phyloP scores from a whole-genome alignment of 2,329 filamentous ascomycete genomes.

The Chrysosporium keratinophilum region DNA sequence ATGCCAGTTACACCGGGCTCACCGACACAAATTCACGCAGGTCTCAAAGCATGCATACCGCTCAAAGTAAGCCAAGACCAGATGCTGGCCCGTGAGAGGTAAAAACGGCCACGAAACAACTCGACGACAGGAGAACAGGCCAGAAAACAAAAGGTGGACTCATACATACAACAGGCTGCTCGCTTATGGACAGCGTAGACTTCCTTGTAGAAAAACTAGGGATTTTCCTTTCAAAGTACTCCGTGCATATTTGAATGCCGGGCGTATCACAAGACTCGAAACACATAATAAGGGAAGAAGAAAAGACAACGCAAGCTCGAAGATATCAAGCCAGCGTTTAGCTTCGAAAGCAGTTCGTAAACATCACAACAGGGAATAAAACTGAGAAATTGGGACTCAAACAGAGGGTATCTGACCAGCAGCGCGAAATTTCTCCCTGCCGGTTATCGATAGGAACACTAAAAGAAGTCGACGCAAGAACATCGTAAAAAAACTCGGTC shows the following conservation, averaged over 20 bases:
- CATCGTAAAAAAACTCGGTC: not conserved
- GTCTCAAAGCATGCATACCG: not conserved
- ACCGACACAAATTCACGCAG: not conserved
- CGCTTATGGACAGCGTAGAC: not conserved
- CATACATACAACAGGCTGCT: slow-evolving; percentile 2
- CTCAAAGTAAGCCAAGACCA: not conserved
- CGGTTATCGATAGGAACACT: slow-evolving; percentile 4
- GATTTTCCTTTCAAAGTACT: not conserved
- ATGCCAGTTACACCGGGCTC: not conserved
- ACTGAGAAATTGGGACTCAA: not conserved
- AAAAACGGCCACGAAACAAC: not conserved
- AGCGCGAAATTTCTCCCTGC: slow-evolving; percentile 5
- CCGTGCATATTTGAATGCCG: not conserved
- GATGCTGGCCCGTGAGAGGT: too few species aligned
- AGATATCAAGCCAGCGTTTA: not conserved
- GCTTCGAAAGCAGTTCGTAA: not conserved
- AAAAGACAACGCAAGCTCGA: not conserved
- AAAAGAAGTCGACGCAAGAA: not conserved
- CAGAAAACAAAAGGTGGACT: not conserved
- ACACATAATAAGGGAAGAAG: not conserved
- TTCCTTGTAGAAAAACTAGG: not conserved
- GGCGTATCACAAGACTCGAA: not conserved
- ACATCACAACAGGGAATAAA: not conserved
- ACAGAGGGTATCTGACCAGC: slow-evolving; percentile 11
- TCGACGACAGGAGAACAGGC: too few species aligned